Evolutionary conservation across 345 rosid species (phyloP).

Genomic region (Murraya paniculata): DNA sequence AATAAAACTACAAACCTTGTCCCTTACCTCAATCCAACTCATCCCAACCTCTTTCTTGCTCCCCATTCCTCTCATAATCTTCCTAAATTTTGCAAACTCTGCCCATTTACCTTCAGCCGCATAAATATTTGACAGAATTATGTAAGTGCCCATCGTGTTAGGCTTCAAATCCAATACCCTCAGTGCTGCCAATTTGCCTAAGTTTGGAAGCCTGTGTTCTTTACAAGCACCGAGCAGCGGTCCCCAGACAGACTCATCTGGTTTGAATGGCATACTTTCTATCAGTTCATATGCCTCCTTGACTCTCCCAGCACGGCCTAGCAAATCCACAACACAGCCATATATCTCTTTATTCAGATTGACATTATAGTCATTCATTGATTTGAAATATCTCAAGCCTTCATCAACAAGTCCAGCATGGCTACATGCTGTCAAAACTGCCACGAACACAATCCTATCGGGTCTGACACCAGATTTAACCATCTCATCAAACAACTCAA

Average conservation of each 20-base stretch:
- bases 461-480: slow-evolving; percentile 65
- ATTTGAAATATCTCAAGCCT: slow-evolving; percentile 67
- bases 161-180: slow-evolving; percentile 63
- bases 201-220: slow-evolving; percentile 43
- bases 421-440: slow-evolving; percentile 81
- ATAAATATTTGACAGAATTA: slow-evolving; percentile 68
- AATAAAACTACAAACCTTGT: slow-evolving; percentile 58
- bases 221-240: slow-evolving; percentile 84
- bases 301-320: slow-evolving; percentile 85
- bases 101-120: slow-evolving; percentile 83
- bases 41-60: slow-evolving; percentile 75
- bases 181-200: slow-evolving; percentile 69
- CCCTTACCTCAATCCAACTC: slow-evolving; percentile 77
- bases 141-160: slow-evolving; percentile 56
- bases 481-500: slow-evolving; percentile 79
- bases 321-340: slow-evolving; percentile 83
- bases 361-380: slow-evolving; percentile 50
- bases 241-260: slow-evolving; percentile 85
- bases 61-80: slow-evolving; percentile 53
- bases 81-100: slow-evolving; percentile 64
- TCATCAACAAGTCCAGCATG: slow-evolving; percentile 84
- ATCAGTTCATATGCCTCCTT: slow-evolving; percentile 75
- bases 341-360: slow-evolving; percentile 62
- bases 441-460: slow-evolving; percentile 79
- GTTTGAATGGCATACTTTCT: slow-evolving; percentile 62